A percentile compares a stretch with the other conserved stretches of the same genome.
These are phyloP conservation scores for Colletotrichum somersetense DNA, from an alignment of 2,329 filamentous ascomycete species.

Conservation along the genomic window DNA sequence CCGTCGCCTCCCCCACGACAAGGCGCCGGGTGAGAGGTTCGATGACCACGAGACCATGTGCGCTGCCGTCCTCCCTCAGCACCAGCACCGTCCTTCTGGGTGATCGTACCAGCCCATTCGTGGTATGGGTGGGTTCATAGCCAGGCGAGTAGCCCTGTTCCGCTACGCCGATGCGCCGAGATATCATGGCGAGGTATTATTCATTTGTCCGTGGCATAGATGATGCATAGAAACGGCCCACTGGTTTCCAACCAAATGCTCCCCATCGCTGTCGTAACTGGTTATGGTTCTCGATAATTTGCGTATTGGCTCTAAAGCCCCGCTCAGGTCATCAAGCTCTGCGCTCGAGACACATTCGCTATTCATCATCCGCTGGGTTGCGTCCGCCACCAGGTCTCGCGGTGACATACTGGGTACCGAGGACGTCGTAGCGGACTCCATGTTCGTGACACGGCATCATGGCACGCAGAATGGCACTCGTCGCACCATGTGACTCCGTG, in stretches of 20 bases:
- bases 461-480: slow-evolving; percentile 20
- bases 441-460: slow-evolving; percentile 23
- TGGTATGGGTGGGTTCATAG: background rate
- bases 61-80: background rate
- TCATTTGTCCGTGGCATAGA: background rate
- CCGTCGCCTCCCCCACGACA: background rate
- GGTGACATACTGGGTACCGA: background rate
- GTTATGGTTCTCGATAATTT: background rate
- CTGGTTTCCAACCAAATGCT: background rate
- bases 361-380: background rate
- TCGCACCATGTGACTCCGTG: slow-evolving; percentile 23
- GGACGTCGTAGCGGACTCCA: slow-evolving; percentile 7
- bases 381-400: background rate
- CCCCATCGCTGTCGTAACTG: background rate
- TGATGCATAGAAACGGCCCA: background rate
- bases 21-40: background rate
- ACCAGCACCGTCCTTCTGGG: background rate
- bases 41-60: background rate
- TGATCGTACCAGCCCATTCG: background rate
- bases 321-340: background rate
- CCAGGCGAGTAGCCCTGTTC: background rate
- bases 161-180: background rate
- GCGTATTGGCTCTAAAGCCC: background rate
- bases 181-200: background rate
- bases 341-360: background rate